phyloP scores from a whole-genome alignment of 768 basidiomycete genomes.

The Coprinopsis strossmayeri region DNA sequence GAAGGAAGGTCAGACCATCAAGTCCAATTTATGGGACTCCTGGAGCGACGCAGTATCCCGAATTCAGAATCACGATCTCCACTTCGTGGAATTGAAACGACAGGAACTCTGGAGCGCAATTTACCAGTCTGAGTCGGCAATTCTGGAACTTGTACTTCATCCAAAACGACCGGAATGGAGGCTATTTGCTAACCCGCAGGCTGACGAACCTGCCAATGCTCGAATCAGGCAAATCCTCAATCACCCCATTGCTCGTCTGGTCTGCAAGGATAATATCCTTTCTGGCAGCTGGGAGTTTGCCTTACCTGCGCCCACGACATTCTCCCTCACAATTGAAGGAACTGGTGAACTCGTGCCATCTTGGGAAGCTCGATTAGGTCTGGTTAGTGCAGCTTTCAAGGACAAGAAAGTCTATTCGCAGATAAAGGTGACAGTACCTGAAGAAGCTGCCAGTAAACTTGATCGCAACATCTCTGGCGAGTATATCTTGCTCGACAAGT shows the following conservation, averaged over 20 bases:
- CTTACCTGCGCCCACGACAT: constrained; percentile 50
- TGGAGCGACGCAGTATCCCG: constrained; percentile 67
- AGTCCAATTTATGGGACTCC: constrained; percentile 52
- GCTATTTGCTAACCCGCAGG: constrained; percentile 65
- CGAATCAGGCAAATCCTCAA: constrained; percentile 63
- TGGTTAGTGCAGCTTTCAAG: constrained; percentile 57
- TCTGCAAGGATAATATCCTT: constrained; percentile 51
- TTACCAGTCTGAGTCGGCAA: constrained; percentile 66
- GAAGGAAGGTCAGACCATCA: constrained; percentile 32
- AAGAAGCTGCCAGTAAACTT: constrained; percentile 37
- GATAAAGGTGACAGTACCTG: constrained; percentile 55
- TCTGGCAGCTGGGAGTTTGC: constrained; percentile 77
- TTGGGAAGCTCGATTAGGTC: constrained; percentile 80
- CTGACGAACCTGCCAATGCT: constrained; percentile 67
- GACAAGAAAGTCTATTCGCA: constrained; percentile 62
- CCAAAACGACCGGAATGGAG: constrained; percentile 82
- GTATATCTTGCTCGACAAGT: constrained; percentile 76
- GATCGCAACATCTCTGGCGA: constrained; percentile 80
- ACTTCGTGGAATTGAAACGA: constrained; percentile 80
- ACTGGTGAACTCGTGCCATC: constrained; percentile 66
- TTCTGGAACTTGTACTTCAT: constrained; percentile 72
- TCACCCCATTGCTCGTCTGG: constrained; percentile 70
- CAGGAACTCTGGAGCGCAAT: constrained; percentile 83
- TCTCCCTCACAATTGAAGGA: constrained; percentile 59
- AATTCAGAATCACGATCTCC: constrained; percentile 56